Evolutionary conservation across 2,329 filamentous ascomycete species (phyloP).

Genomic region (Xylaria sp.): DNA sequence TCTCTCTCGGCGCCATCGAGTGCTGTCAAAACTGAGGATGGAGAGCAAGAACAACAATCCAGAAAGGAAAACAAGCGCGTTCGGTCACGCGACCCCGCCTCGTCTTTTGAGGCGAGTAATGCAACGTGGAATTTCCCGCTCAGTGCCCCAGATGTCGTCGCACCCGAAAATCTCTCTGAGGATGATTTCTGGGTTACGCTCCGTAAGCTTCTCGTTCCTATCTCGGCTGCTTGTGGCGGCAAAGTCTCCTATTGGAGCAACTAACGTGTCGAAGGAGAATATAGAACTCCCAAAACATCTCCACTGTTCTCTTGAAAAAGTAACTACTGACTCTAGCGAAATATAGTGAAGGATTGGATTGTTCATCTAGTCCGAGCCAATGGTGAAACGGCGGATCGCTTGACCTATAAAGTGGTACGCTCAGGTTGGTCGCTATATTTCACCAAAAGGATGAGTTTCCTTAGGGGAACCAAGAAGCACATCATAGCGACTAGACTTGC

Average conservation of each 20-base stretch:
- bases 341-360: slow-evolving; percentile 27
- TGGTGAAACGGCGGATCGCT: slow-evolving; percentile 24
- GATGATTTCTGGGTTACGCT: slow-evolving; percentile 29
- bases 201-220: neutral
- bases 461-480: slow-evolving; percentile 41
- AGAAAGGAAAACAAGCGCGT: slow-evolving; percentile 32
- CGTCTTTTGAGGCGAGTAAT: slow-evolving; percentile 38
- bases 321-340: neutral
- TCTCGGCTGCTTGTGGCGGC: neutral
- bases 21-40: slow-evolving; percentile 1
- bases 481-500: slow-evolving; percentile 23
- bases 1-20: slow-evolving; percentile 29
- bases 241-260: neutral
- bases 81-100: slow-evolving; percentile 28
- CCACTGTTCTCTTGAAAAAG: neutral
- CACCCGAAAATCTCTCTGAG: slow-evolving; percentile 13
- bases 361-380: slow-evolving; percentile 37
- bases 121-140: slow-evolving; percentile 39
- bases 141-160: slow-evolving; percentile 21
- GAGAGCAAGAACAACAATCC: slow-evolving; percentile 11
- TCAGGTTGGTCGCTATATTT: slow-evolving; percentile 40
- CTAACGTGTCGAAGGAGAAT: neutral
- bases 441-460: slow-evolving; percentile 34
- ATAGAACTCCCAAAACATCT: neutral
- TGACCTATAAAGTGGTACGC: slow-evolving; percentile 42